Evolutionary conservation across 441 rosid genomes (phyloP), one percentile per base, ranked within the genome.

Genomic region (Dalechampia spathulata): DNA sequence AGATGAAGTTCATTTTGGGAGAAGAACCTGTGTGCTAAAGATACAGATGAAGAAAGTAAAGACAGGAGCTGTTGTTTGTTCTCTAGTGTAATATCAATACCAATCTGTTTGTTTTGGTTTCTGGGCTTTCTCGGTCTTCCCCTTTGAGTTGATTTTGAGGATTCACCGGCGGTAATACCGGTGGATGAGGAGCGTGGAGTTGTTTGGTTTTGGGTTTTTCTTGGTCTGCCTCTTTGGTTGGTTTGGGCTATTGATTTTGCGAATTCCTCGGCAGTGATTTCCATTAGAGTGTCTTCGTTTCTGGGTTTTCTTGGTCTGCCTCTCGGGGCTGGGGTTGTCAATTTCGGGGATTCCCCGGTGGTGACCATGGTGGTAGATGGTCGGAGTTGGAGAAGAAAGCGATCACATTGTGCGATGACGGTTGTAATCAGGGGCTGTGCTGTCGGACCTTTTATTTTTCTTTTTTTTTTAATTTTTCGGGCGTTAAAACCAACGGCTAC

Each of bases 1-100:
- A 87, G 85, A 65, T 36, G 60, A 58, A 72, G 73, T 64, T 83
- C 87, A 67, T 78, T 69, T 34, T 43, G 43, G 49, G 69, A 48
- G 69, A 79, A 75, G 67, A 85, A 87, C 4, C 73, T 54, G 41
- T 57, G 38, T 0, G 76, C 80, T 12, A 72, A 74, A 58, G 74
- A 61, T 47, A 77, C 49, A 63, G 77, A 77, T 38, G 81, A 42
- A 23, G 82, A 56, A 62, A 85, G 67, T 63, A 73, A 59, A 37
- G 77, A 49, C 17, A 70, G 23, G 20, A 82, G 65, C 11, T 73
- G 68, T 6, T 71, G 67, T 7, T 5, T 23, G n/a, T n/a, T n/a
- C n/a, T n/a, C n/a, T n/a, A n/a, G n/a, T n/a, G n/a, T n/a, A n/a
- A n/a, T n/a, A n/a, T n/a, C n/a, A n/a, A n/a, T n/a, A n/a, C n/a